Evolutionary conservation across 1,284 basidiomycete genomes (phyloP).

Genomic region (Microbotryum intermedium): DNA sequence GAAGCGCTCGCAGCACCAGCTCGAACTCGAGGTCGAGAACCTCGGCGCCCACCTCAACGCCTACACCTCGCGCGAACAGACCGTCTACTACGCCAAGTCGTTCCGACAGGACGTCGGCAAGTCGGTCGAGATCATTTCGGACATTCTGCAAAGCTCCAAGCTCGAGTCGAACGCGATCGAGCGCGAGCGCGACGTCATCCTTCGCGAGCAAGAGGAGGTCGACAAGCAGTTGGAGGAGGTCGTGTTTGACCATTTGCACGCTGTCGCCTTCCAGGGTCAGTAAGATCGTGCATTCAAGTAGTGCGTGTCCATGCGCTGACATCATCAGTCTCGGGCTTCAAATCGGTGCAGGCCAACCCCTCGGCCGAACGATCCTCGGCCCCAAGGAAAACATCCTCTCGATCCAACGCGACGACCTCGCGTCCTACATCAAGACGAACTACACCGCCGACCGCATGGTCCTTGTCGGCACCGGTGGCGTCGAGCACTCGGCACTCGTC

Average conservation of each 20-base stretch:
- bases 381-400: constrained; percentile 95
- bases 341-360: constrained; percentile 53
- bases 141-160: constrained; percentile 97
- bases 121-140: constrained; percentile 93
- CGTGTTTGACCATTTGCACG: constrained; percentile 95
- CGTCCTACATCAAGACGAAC: constrained; percentile 90
- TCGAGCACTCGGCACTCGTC: constrained; percentile 86
- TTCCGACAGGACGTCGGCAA: constrained; percentile 91
- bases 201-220: constrained; percentile 97
- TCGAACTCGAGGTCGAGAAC: constrained; percentile 98
- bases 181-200: constrained; percentile 91
- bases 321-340: neutral
- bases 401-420: constrained; percentile 83
- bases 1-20: constrained; percentile 76
- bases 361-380: constrained; percentile 95
- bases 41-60: constrained; percentile 96
- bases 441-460: constrained; percentile 99
- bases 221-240: constrained; percentile 98
- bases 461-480: constrained; percentile 90
- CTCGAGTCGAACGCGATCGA: constrained; percentile 82
- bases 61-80: constrained; percentile 98
- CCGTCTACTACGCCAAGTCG: constrained; percentile 98
- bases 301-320: neutral
- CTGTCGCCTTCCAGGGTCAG: constrained; percentile 94
- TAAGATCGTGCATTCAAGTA: constrained; percentile 36